These are phyloP conservation scores for Schizosaccharomyces osmophilus DNA, from an alignment of 805 yeast genomes.

Conservation along the genomic window DNA sequence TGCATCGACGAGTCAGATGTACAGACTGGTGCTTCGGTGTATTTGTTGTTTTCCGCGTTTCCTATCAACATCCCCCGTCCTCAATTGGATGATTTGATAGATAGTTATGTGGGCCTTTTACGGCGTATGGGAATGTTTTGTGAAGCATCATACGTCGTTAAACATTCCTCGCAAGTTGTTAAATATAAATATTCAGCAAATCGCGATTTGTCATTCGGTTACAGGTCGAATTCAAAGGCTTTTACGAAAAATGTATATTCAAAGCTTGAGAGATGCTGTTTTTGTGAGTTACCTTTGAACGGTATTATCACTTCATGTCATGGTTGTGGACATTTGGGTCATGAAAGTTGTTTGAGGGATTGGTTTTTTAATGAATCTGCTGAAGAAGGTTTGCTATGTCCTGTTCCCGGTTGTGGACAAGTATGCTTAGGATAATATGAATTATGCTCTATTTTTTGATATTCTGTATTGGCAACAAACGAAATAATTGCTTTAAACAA, in stretches of 20 bases:
- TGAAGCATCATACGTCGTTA: conserved; percentile 32
- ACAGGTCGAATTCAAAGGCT: conserved; percentile 14
- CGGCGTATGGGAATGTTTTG: conserved; percentile 27
- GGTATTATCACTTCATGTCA: conserved; percentile 38
- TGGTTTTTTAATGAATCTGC: conserved; percentile 35
- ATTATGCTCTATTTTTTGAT: too few species aligned
- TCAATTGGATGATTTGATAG: conserved; percentile 29
- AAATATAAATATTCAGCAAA: conserved; percentile 12
- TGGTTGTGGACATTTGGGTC: conserved; percentile 73
- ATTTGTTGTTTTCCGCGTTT: neutral
- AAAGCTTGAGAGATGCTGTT: conserved; percentile 42
- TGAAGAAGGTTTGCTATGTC: conserved; percentile 45
- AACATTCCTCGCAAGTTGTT: conserved; percentile 15
- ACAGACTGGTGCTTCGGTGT: neutral
- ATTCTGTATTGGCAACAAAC: too few species aligned
- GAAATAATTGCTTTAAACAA: too few species aligned
- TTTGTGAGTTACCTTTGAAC: conserved; percentile 53
- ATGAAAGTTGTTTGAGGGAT: conserved; percentile 47
- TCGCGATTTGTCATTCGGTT: conserved; percentile 24
- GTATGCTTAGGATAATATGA: too few species aligned
- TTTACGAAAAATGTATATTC: conserved; percentile 23
- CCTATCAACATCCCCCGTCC: conserved; percentile 10
- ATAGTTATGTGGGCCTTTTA: conserved; percentile 29
- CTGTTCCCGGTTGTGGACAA: conserved; percentile 13
- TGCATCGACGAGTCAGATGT: conserved; percentile 26